Evolutionary conservation across 2,329 filamentous ascomycete genomes (phyloP), one percentile per base, ranked within the genome.

Genomic region (Epichloe scottii): DNA sequence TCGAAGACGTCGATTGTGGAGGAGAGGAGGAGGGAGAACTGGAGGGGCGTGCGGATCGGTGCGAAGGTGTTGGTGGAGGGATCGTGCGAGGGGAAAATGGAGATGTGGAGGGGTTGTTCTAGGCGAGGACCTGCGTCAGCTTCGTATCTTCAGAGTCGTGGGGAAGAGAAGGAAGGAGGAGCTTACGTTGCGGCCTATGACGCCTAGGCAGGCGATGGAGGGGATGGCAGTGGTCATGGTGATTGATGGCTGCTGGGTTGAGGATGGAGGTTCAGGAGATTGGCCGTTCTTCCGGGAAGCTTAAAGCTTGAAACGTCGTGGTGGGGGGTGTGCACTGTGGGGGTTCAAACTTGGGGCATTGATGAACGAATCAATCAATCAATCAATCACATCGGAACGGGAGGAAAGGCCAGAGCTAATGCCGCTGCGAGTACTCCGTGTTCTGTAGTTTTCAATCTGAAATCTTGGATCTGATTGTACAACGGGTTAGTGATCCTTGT

Each of bases 101-200:
- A 83, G 60, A 95, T 87, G 71, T 97, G 91, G 57, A 97, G 84
- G 53, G 93, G 65, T 96, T 95, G 72, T 97, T 95, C 90, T 97
- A n/a, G 63, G 53, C 34, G n/a, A 3, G 19, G 17, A 37, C 17
- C 15, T 19, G 4, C 19, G 33, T 39, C 44, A 21, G 48, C 17
- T 33, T 19, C 23, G 46, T 12, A 34, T 21, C 37, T 35, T 23
- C 37, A 44, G 12, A 3, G 11, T 30, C 12, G n/a, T 38, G 34
- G 19, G 38, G 21, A 10, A 8, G 23, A 17, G 23, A 12, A 14
- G 44, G 35, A 33, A 11, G 37, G 11, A n/a, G 8, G 37, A 47
- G 40, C 76, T 60, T 76, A 95, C 90, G 68, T 94, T 86, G 71
- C 93, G 89, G 59, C 93, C 91, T 61, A 98, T 94, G 49, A 97